Evolutionary conservation across 75 land plant species (phyloP).

Genomic region (Pinus tabuliformis): DNA sequence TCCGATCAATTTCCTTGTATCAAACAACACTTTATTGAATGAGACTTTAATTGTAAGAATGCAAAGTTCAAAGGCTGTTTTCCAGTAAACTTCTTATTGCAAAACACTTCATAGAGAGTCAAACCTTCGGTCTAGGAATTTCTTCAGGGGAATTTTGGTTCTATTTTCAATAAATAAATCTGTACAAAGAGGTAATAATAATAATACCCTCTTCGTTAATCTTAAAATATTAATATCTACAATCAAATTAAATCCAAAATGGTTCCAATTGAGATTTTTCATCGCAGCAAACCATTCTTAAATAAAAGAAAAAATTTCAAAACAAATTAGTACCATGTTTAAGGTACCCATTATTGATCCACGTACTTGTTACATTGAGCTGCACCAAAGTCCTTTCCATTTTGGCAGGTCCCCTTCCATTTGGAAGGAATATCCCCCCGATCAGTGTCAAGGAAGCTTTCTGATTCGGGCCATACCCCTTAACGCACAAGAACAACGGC

Average conservation of each 20-base stretch:
- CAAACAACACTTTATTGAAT: neutral
- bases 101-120: neutral
- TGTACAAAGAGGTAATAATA: too few relatives aligned
- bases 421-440: conserved; percentile 24
- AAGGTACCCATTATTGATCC: neutral
- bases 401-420: conserved; percentile 39
- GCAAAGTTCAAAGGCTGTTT: neutral
- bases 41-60: neutral
- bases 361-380: conserved; percentile 26
- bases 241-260: too few relatives aligned
- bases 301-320: too few relatives aligned
- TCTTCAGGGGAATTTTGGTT: neutral
- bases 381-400: conserved; percentile 2
- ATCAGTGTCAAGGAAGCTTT: conserved; percentile 24
- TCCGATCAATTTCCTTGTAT: conserved; percentile 70
- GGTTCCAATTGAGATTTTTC: too few relatives aligned
- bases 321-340: too few relatives aligned
- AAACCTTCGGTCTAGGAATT: neutral
- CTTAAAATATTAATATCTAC: too few relatives aligned
- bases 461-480: conserved; percentile 47
- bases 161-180: too few relatives aligned
- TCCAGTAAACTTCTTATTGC: conserved; percentile 31
- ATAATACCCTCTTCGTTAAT: too few relatives aligned
- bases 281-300: too few relatives aligned
- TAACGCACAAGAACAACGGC: too few relatives aligned